A percentile compares a stretch with the other conserved stretches of the same genome.
These are phyloP conservation scores for Leucosporidium scottii DNA, from an alignment of 768 basidiomycete species.

Conservation along the genomic window DNA sequence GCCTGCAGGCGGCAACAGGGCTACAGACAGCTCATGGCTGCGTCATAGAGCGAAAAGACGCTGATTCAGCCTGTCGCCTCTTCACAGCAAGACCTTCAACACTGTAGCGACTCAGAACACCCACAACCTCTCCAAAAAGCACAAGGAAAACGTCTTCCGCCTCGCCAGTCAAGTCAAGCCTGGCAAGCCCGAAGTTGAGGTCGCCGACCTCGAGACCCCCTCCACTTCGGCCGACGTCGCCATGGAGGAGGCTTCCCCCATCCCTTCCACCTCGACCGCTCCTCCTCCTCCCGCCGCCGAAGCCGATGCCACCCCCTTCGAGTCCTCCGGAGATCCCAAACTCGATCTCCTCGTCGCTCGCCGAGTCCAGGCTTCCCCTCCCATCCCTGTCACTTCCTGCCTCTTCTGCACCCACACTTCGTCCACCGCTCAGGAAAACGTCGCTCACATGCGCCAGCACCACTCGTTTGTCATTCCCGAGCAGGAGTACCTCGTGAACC, in stretches of 20 bases:
- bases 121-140: slow-evolving; percentile 81
- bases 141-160: slow-evolving; percentile 67
- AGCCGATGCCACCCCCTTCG: slow-evolving; percentile 7
- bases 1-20: too few species aligned
- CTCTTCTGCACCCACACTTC: slow-evolving; percentile 66
- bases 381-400: slow-evolving; percentile 55
- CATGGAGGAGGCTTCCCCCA: slow-evolving; percentile 15
- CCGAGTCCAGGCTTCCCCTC: slow-evolving; percentile 37
- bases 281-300: neutral
- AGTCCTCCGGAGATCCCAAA: slow-evolving; percentile 25
- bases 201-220: slow-evolving; percentile 11
- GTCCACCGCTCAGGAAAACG: slow-evolving; percentile 55
- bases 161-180: slow-evolving; percentile 25
- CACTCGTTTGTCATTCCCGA: slow-evolving; percentile 98
- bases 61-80: neutral
- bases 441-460: slow-evolving; percentile 73
- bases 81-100: slow-evolving; percentile 76
- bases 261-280: slow-evolving; percentile 17
- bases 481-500: slow-evolving; percentile 77
- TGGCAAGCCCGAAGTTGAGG: too few species aligned
- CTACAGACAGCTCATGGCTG: too few species aligned
- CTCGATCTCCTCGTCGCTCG: slow-evolving; percentile 32
- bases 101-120: slow-evolving; percentile 82
- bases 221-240: neutral
- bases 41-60: too few species aligned